Evolutionary conservation across 202 grass and related monocot species (phyloP).

Genomic region (Thinopyrum obtusiflorum): DNA sequence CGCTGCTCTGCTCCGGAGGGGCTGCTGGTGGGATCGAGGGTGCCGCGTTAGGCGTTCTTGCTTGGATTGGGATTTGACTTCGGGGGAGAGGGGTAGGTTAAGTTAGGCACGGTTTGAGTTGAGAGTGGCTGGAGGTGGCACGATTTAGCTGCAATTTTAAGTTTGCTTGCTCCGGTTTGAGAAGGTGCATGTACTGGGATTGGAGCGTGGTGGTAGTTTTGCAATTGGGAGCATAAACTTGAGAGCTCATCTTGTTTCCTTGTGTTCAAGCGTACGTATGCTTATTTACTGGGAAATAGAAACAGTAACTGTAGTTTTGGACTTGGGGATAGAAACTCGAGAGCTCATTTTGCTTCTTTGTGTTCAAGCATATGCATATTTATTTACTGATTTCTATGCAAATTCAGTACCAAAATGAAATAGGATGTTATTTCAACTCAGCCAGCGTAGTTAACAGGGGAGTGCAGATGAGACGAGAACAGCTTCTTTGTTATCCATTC

Average conservation of each 20-base stretch:
- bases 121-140: background rate
- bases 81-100: background rate
- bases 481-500: background rate
- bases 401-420: background rate
- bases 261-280: background rate
- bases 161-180: background rate
- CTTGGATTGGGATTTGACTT: constrained; percentile 16
- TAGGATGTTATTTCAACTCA: no score
- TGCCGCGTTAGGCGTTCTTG: background rate
- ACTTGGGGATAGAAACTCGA: background rate
- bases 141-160: background rate
- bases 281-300: no score
- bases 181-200: background rate
- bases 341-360: background rate
- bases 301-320: background rate
- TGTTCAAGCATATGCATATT: background rate
- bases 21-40: background rate
- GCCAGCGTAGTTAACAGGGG: no score
- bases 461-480: background rate
- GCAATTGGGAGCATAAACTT: background rate
- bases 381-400: background rate
- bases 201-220: background rate
- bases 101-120: background rate
- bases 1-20: background rate
- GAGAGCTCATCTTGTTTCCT: background rate